These are phyloP conservation scores for Salvia splendens DNA, from an alignment of 257 asterid species.

Conservation along the genomic window DNA sequence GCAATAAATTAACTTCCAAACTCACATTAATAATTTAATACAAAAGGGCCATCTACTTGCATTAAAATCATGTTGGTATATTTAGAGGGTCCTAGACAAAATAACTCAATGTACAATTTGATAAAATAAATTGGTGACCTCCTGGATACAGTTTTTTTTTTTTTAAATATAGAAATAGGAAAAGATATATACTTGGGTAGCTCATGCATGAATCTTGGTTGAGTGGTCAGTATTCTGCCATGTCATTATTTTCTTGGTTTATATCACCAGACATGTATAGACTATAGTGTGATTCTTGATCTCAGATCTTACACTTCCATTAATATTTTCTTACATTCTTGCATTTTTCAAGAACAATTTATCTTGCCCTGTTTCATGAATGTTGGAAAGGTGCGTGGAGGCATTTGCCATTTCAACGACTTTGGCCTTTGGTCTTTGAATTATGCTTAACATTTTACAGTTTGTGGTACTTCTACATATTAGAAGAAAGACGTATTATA, in stretches of 20 bases:
- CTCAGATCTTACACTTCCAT: constrained; percentile 1
- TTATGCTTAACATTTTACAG: no score
- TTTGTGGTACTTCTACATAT: no score
- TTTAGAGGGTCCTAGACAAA: constrained; percentile 26
- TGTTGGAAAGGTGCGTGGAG: no score
- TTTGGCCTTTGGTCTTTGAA: no score
- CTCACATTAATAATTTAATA: background rate
- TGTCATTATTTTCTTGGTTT: constrained; percentile 26
- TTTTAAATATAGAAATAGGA: background rate
- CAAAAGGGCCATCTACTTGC: background rate
- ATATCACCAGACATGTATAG: constrained; percentile 32
- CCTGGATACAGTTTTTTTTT: background rate
- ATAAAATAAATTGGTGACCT: constrained; percentile 27
- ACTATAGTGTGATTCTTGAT: constrained; percentile 15
- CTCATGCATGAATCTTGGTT: constrained; percentile 35
- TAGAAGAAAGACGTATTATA: no score
- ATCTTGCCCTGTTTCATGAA: no score
- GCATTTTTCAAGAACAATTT: background rate
- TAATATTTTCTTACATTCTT: background rate
- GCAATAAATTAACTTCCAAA: constrained; percentile 5
- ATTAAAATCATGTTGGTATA: constrained; percentile 5
- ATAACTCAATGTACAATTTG: constrained; percentile 17
- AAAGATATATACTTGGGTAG: constrained; percentile 7
- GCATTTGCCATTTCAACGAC: no score
- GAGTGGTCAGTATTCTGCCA: constrained; percentile 37